Base-by-base conservation (phyloP, 768 basidiomycete genomes). In the Lepiota venenata region DNA sequence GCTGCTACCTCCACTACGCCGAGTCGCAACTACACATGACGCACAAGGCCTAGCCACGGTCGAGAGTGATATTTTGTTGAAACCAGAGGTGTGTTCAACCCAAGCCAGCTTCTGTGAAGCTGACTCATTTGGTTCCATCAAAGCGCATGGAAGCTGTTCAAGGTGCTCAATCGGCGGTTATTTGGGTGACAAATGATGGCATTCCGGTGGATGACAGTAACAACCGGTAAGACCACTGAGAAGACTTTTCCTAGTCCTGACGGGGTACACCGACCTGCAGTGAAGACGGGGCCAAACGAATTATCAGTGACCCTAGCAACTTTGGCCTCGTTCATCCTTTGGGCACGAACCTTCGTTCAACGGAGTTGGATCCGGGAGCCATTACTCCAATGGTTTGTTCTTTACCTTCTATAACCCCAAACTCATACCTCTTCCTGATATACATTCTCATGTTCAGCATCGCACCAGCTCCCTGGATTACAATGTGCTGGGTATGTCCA, bases 381-480 rank as follows among this genome's bases (percentile, higher is more conserved):
- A 65, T 63, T 10, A 76, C 75, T 18, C 69, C 78, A 4, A 77
- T 81, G 78, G 82, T 83, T 55, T 55, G 71, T 55, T 27, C 44
- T 32, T 40, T 15, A 29, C 41, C 20, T 53, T 35, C 21, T 21
- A 50, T 18, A 20, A 36, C 18, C 14, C 18, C 21, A 20, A 44
- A 20, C 22, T 21, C n/a, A 42, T 37, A 14, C 18, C 10, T 20
- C 40, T 37, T 18, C 22, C 29, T 27, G 47, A 50, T 50, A 25
- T 44, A 35, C 36, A 46, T 49, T 11, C 44, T 47, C 32, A 35
- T 16, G 8, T n/a, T 42, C 47, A 74, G 70, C 71, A 74, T 62
- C 74, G 82, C 25, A 84, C 83, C 8, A 73, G 73, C 29, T 83
- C 84, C 14, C 61, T 85, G 52, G 84, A 86, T 61, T 80, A 81